Evolutionary conservation across 768 basidiomycete genomes (phyloP).

Genomic region (Amanita jacksonii): DNA sequence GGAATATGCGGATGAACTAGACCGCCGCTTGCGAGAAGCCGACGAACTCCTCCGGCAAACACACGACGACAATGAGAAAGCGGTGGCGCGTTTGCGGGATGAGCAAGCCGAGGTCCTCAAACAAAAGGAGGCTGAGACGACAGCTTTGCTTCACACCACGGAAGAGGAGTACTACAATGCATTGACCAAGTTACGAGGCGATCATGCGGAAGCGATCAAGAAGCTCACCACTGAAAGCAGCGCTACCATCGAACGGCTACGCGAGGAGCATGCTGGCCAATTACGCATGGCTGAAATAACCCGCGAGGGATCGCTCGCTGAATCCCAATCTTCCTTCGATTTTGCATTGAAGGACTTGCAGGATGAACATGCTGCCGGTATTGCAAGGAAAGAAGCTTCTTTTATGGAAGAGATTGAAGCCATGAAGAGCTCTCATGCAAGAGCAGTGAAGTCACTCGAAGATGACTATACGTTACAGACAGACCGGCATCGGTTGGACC

Average conservation of each 20-base stretch:
- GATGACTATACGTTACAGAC: slow-evolving; percentile 52
- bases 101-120: slow-evolving; percentile 51
- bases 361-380: slow-evolving; percentile 60
- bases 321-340: slow-evolving; percentile 61
- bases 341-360: slow-evolving; percentile 55
- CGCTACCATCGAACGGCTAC: slow-evolving; percentile 57
- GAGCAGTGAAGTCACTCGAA: slow-evolving; percentile 42
- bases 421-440: slow-evolving; percentile 54
- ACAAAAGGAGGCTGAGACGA: slow-evolving; percentile 50
- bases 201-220: slow-evolving; percentile 59
- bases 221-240: slow-evolving; percentile 51
- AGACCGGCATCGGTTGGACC: slow-evolving; percentile 52
- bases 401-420: slow-evolving; percentile 58
- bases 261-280: slow-evolving; percentile 67
- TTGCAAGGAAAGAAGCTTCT: slow-evolving; percentile 55
- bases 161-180: slow-evolving; percentile 80
- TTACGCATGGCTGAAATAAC: slow-evolving; percentile 69
- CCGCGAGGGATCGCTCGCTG: slow-evolving; percentile 62
- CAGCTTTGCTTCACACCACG: slow-evolving; percentile 50
- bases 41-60: slow-evolving; percentile 37
- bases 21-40: slow-evolving; percentile 45
- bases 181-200: slow-evolving; percentile 63
- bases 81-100: slow-evolving; percentile 33
- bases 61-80: slow-evolving; percentile 44
- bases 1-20: slow-evolving; percentile 47